These are phyloP conservation scores for Ganoderma boninense DNA, from an alignment of 1,284 basidiomycete species.

Conservation along the genomic window DNA sequence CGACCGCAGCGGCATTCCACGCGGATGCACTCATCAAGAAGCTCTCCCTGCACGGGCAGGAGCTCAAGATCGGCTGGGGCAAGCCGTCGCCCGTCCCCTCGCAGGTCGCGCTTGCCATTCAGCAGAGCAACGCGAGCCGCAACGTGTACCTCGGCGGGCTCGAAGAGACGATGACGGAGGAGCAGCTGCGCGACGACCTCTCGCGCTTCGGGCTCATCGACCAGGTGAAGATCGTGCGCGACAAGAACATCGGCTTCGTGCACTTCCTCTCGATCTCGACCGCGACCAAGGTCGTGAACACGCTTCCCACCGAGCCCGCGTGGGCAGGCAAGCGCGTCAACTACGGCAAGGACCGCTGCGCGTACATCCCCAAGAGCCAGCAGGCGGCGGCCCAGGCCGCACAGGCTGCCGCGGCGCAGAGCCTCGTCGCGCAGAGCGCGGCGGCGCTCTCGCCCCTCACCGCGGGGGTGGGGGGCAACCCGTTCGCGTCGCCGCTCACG, in stretches of 20 bases:
- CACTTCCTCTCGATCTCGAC: constrained; percentile 94
- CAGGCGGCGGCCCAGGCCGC: constrained; percentile 85
- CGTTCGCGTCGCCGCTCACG: constrained; percentile 56
- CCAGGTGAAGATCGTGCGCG: constrained; percentile 96
- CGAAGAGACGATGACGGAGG: constrained; percentile 89
- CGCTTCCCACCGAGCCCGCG: constrained; percentile 85
- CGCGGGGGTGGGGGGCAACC: constrained; percentile 34
- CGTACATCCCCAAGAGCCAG: constrained; percentile 92
- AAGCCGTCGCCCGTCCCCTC: constrained; percentile 89
- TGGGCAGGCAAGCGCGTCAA: constrained; percentile 97
- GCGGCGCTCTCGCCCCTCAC: constrained; percentile 44
- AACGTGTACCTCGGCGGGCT: constrained; percentile 95
- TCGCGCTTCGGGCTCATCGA: constrained; percentile 94
- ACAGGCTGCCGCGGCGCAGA: constrained; percentile 83
- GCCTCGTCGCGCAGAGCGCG: constrained; percentile 70
- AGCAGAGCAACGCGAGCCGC: constrained; percentile 88
- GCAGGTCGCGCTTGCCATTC: constrained; percentile 86
- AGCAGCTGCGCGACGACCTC: constrained; percentile 87
- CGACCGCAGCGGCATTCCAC: constrained; percentile 93
- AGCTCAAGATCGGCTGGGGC: constrained; percentile 97
- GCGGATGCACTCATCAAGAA: constrained; percentile 96
- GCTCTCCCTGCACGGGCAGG: constrained; percentile 88
- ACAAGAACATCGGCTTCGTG: constrained; percentile 98
- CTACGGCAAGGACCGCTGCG: constrained; percentile 95
- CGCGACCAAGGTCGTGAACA: constrained; percentile 94